A percentile compares a stretch with the other conserved stretches of the same genome.
These are phyloP conservation scores for Plasmodium vinckei DNA, from an alignment of 169 alveolate species.

Conservation along the genomic window DNA sequence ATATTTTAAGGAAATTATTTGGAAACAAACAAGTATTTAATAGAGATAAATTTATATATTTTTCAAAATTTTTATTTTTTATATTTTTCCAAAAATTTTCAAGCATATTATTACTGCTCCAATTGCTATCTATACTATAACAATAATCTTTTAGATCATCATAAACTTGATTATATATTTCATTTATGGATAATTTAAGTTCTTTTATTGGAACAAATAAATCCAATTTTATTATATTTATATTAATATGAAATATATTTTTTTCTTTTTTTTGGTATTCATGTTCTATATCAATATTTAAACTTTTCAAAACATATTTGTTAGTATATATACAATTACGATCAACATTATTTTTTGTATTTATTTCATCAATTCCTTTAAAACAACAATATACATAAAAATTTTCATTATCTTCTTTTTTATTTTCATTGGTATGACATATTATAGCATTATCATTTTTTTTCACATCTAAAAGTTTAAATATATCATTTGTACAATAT, in stretches of 20 bases:
- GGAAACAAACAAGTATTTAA: slow-evolving; percentile 59
- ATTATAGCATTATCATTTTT: slow-evolving; percentile 52
- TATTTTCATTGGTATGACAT: neutral
- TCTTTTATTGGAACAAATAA: slow-evolving; percentile 33
- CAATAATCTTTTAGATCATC: slow-evolving; percentile 38
- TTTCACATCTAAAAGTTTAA: slow-evolving; percentile 21
- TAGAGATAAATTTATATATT: slow-evolving; percentile 63
- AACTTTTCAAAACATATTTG: slow-evolving; percentile 23
- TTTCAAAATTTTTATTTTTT: slow-evolving; percentile 62
- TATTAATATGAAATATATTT: neutral
- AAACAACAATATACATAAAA: slow-evolving; percentile 49
- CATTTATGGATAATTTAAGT: slow-evolving; percentile 31
- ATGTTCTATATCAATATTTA: slow-evolving; percentile 21
- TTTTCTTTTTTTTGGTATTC: neutral
- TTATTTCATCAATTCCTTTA: slow-evolving; percentile 12
- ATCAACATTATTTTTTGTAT: slow-evolving; percentile 15
- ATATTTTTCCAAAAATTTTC: slow-evolving; percentile 53
- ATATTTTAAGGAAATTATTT: slow-evolving; percentile 24
- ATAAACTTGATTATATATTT: slow-evolving; percentile 30
- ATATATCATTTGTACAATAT: slow-evolving; percentile 40
- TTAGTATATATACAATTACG: slow-evolving; percentile 39
- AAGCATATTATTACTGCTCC: slow-evolving; percentile 6
- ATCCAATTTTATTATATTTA: neutral
- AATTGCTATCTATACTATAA: slow-evolving; percentile 6
- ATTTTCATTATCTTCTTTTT: slow-evolving; percentile 2